These are phyloP conservation scores for Apophysomyces elegans DNA, from an alignment of 371 early-diverging fungal genomes.

Conservation along the genomic window DNA sequence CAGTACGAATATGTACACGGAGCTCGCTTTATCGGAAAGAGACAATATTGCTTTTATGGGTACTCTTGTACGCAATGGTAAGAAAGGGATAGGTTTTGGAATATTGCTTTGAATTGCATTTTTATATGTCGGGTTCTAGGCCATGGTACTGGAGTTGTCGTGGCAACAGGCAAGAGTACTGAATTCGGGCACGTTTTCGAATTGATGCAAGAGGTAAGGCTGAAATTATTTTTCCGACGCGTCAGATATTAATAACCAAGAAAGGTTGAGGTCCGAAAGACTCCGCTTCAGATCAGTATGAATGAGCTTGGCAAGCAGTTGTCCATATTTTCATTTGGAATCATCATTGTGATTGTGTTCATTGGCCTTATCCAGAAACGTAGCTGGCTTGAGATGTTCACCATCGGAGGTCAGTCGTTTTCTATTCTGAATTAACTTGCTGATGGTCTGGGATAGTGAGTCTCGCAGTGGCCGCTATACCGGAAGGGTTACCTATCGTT, in stretches of 20 bases:
- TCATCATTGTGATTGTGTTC: slow-evolving; percentile 88
- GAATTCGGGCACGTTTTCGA: slow-evolving; percentile 87
- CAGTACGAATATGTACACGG: slow-evolving; percentile 41
- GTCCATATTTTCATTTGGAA: slow-evolving; percentile 81
- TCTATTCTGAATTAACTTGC: neutral
- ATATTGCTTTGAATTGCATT: neutral
- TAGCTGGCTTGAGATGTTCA: slow-evolving; percentile 94
- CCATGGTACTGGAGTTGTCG: slow-evolving; percentile 81
- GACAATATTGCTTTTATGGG: slow-evolving; percentile 91
- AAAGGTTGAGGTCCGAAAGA: slow-evolving; percentile 78
- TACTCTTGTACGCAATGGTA: slow-evolving; percentile 79
- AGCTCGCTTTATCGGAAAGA: slow-evolving; percentile 74
- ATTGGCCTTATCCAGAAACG: slow-evolving; percentile 90
- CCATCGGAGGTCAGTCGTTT: slow-evolving; percentile 72
- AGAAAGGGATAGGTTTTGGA: neutral
- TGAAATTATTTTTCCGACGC: neutral
- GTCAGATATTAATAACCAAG: neutral
- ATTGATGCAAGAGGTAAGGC: slow-evolving; percentile 78
- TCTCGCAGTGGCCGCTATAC: slow-evolving; percentile 94
- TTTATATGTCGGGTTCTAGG: slow-evolving; percentile 33
- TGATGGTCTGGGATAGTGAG: slow-evolving; percentile 48
- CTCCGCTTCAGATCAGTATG: slow-evolving; percentile 89
- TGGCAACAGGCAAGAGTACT: slow-evolving; percentile 85
- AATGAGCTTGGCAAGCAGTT: slow-evolving; percentile 87
- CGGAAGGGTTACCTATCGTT: slow-evolving; percentile 93